phyloP scores from a whole-genome alignment of 768 basidiomycete species.

The Phaeolepiota aurea region DNA sequence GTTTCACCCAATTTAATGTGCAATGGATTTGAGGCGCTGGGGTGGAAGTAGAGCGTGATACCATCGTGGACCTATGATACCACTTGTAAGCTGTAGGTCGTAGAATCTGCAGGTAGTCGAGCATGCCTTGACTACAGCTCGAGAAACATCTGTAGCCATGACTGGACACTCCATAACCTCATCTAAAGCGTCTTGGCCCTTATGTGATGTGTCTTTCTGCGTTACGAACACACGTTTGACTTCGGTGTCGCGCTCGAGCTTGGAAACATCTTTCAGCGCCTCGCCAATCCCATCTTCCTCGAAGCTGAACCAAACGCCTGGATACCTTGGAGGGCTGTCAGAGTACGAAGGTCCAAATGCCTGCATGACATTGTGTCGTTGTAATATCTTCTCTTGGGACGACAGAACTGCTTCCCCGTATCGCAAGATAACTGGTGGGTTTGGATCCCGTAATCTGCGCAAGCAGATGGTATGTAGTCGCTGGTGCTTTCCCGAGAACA shows the following conservation, averaged over 20 bases:
- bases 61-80: slow-evolving; percentile 61
- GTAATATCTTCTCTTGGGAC: slow-evolving; percentile 49
- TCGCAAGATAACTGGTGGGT: slow-evolving; percentile 58
- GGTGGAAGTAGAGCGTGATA: slow-evolving; percentile 60
- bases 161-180: slow-evolving; percentile 56
- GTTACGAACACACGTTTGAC: slow-evolving; percentile 69
- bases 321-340: slow-evolving; percentile 68
- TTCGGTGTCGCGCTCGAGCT: slow-evolving; percentile 65
- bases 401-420: slow-evolving; percentile 63
- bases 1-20: slow-evolving; percentile 65
- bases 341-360: slow-evolving; percentile 83
- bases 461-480: slow-evolving; percentile 74
- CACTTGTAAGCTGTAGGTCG: not conserved
- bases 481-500: slow-evolving; percentile 75
- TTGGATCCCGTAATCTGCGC: slow-evolving; percentile 55
- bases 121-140: slow-evolving; percentile 60
- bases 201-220: slow-evolving; percentile 54
- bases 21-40: slow-evolving; percentile 34
- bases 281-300: slow-evolving; percentile 64
- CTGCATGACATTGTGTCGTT: slow-evolving; percentile 57
- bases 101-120: not conserved
- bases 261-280: slow-evolving; percentile 37
- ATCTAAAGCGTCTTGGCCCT: slow-evolving; percentile 58
- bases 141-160: slow-evolving; percentile 67
- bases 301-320: slow-evolving; percentile 79